Evolutionary conservation across 2,329 filamentous ascomycete species (phyloP).

Genomic region (Cordyceps farinosa): DNA sequence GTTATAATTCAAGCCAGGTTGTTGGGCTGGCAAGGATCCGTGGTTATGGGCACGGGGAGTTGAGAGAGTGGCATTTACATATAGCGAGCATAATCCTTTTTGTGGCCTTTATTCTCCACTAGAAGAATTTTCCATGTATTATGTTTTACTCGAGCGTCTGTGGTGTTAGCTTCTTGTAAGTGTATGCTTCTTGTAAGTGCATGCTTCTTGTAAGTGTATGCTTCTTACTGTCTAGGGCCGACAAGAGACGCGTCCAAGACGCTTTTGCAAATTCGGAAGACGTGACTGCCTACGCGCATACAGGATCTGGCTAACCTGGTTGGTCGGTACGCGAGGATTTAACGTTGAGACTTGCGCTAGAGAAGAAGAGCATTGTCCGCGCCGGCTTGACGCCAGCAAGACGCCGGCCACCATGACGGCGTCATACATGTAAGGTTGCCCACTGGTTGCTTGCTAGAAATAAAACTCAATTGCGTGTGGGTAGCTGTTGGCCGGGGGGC

Average conservation of each 20-base stretch:
- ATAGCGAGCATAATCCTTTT: constrained; percentile 35
- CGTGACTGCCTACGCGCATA: background rate
- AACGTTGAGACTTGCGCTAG: background rate
- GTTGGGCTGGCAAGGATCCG: constrained; percentile 12
- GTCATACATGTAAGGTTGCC: background rate
- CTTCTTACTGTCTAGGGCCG: background rate
- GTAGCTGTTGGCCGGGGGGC: background rate
- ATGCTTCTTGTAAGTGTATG: background rate
- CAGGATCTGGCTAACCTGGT: background rate
- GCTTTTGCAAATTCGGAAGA: background rate
- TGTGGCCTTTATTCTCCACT: constrained; percentile 23
- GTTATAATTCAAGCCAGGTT: constrained; percentile 7
- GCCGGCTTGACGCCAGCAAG: background rate
- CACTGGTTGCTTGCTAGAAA: background rate
- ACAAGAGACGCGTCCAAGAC: background rate
- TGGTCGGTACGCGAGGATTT: background rate
- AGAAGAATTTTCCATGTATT: constrained; percentile 18
- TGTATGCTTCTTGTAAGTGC: background rate
- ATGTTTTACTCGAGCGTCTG: background rate
- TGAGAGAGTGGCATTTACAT: constrained; percentile 28
- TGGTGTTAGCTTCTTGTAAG: background rate
- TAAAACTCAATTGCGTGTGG: background rate
- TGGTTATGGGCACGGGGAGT: constrained; percentile 14
- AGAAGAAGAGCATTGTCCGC: background rate
- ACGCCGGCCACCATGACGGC: background rate